phyloP scores from a whole-genome alignment of 2,329 filamentous ascomycete species.

The Aspergillus nomiae region DNA sequence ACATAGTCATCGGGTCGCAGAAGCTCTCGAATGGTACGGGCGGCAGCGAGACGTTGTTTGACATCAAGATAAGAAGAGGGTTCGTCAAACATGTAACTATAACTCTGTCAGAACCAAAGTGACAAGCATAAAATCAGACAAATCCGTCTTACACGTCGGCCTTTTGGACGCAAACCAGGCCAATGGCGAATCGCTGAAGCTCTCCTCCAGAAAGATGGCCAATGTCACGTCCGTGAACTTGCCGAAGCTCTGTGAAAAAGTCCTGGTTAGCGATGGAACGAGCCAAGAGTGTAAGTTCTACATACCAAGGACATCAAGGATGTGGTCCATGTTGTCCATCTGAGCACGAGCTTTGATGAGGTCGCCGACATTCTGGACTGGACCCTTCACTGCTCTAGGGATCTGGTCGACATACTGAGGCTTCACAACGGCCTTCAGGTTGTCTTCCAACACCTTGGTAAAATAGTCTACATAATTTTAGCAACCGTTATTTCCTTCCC shows the following conservation, averaged over 20 bases:
- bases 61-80: constrained; percentile 99
- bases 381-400: constrained; percentile 82
- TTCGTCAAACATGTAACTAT: constrained; percentile 97
- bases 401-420: constrained; percentile 99
- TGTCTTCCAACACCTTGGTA: constrained; percentile 94
- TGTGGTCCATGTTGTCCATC: constrained; percentile 78
- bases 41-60: constrained; percentile 94
- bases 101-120: constrained; percentile 17
- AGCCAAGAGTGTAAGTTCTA: background rate
- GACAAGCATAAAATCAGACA: background rate
- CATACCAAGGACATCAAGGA: constrained; percentile 73
- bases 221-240: constrained; percentile 91
- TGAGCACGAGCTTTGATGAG: constrained; percentile 76
- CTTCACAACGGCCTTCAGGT: constrained; percentile 97
- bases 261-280: constrained; percentile 16
- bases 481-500: background rate
- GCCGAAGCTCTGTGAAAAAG: constrained; percentile 67
- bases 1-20: constrained; percentile 90
- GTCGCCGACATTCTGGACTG: constrained; percentile 75
- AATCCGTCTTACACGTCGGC: constrained; percentile 71
- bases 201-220: constrained; percentile 92
- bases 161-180: constrained; percentile 90
- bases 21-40: constrained; percentile 87
- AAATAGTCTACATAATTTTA: constrained; percentile 75
- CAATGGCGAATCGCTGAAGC: constrained; percentile 96